These are phyloP conservation scores for Coniosporium uncinatum DNA, from an alignment of 2,329 filamentous ascomycete genomes.

Conservation along the genomic window DNA sequence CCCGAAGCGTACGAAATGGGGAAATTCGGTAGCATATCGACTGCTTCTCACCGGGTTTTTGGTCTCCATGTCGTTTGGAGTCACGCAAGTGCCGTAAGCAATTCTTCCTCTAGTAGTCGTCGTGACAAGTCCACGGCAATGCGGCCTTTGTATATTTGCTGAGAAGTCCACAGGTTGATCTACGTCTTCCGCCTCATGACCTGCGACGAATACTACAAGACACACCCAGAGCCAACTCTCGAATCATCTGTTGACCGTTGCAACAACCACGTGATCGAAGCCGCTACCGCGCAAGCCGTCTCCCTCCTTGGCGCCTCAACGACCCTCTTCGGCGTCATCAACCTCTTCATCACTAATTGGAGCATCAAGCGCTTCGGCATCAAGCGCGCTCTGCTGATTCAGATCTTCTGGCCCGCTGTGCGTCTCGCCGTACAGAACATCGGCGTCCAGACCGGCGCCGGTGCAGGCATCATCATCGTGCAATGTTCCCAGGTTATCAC, in stretches of 20 bases:
- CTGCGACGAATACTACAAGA: constrained; percentile 62
- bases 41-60: constrained; percentile 55
- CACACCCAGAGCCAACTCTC: constrained; percentile 43
- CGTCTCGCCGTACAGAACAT: constrained; percentile 59
- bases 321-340: constrained; percentile 60
- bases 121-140: neutral
- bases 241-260: constrained; percentile 47
- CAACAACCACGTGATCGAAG: constrained; percentile 54
- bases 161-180: constrained; percentile 25
- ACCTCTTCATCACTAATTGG: constrained; percentile 63
- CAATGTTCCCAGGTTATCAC: constrained; percentile 64
- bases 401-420: constrained; percentile 59
- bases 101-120: neutral
- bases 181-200: constrained; percentile 69
- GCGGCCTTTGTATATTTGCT: neutral
- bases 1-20: constrained; percentile 9
- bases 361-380: constrained; percentile 61
- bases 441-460: constrained; percentile 57
- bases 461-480: constrained; percentile 59
- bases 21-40: constrained; percentile 26
- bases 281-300: constrained; percentile 56
- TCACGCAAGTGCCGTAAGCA: constrained; percentile 38
- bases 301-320: constrained; percentile 63
- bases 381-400: constrained; percentile 53
- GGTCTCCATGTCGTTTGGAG: constrained; percentile 45